Percentiles rank a stretch among this genome's conserved stretches.
phyloP scores from a whole-genome alignment of 495 filamentous ascomycete species.

The Penicillium subrubescens region DNA sequence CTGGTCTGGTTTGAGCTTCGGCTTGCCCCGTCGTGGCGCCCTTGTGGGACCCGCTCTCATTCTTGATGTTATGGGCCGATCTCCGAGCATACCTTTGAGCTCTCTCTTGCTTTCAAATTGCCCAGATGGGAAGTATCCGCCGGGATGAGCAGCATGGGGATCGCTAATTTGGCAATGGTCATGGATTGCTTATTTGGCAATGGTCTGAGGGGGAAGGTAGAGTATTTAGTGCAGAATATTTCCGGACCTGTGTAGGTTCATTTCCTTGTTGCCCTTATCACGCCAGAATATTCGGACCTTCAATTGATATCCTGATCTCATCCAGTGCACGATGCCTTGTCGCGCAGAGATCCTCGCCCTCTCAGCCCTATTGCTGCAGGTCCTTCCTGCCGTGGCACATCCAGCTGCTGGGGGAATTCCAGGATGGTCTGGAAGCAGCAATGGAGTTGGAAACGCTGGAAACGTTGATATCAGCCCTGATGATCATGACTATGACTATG shows the following conservation, averaged over 20 bases:
- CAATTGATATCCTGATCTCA: neutral
- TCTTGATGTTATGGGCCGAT: neutral
- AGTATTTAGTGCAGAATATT: neutral
- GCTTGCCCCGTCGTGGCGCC: neutral
- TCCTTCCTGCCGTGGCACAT: neutral
- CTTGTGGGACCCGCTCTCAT: neutral
- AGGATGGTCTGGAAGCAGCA: neutral
- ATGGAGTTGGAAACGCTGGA: neutral
- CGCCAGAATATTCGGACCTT: neutral
- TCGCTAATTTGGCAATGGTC: neutral
- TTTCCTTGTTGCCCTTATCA: neutral
- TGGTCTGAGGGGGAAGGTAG: neutral
- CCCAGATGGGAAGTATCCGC: neutral
- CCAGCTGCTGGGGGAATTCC: neutral
- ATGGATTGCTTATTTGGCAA: neutral
- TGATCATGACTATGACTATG: neutral
- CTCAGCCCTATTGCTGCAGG: slow-evolving; percentile 2
- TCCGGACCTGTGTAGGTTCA: neutral
- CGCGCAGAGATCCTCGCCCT: slow-evolving; percentile 1
- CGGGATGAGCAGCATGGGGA: neutral
- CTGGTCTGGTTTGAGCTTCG: neutral
- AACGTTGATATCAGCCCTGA: neutral
- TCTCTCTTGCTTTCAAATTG: neutral
- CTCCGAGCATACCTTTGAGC: neutral
- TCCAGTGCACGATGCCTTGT: neutral